Conservation (phyloP, 352 stramenopile species). For the Globisporangium sylvaticum region DNA sequence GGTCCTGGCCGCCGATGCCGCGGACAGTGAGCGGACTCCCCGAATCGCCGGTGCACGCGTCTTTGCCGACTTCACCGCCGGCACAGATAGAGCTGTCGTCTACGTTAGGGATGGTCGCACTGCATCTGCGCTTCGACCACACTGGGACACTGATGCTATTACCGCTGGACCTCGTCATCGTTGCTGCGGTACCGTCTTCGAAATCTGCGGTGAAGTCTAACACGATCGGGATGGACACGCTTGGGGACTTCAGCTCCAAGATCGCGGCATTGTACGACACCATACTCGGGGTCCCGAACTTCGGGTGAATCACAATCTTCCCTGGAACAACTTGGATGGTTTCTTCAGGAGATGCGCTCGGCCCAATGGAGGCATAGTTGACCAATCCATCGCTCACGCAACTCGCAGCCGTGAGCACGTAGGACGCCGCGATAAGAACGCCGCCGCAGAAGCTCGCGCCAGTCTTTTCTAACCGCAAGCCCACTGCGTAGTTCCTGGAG, state of each 20-base stretch:
- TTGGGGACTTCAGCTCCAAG: conserved; percentile 25
- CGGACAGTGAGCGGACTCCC: conserved; percentile 8
- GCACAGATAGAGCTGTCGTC: conserved; percentile 8
- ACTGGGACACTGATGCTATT: conserved; percentile 15
- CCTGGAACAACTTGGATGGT: conserved; percentile 21
- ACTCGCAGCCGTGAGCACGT: conserved; percentile 13
- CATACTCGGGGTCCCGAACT: conserved; percentile 18
- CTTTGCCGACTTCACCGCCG: not conserved
- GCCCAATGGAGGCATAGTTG: not conserved
- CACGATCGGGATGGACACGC: conserved; percentile 18
- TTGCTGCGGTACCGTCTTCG: conserved; percentile 1
- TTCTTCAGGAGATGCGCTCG: conserved; percentile 3
- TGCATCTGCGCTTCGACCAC: conserved; percentile 2
- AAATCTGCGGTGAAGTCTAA: conserved; percentile 22
- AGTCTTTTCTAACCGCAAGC: not conserved
- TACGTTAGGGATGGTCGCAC: not conserved
- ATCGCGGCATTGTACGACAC: conserved; percentile 34
- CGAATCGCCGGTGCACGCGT: not conserved
- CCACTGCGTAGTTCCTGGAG: conserved; percentile 9
- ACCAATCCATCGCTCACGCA: conserved; percentile 6
- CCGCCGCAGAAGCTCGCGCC: conserved; percentile 13
- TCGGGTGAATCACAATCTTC: conserved; percentile 24
- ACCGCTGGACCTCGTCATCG: conserved; percentile 17
- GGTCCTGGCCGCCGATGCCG: not conserved
- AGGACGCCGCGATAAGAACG: conserved; percentile 8